Evolutionary conservation across 2,329 filamentous ascomycete species (phyloP), one percentile per base, ranked within the genome.

Genomic region (Sordariomycetes sp.): DNA sequence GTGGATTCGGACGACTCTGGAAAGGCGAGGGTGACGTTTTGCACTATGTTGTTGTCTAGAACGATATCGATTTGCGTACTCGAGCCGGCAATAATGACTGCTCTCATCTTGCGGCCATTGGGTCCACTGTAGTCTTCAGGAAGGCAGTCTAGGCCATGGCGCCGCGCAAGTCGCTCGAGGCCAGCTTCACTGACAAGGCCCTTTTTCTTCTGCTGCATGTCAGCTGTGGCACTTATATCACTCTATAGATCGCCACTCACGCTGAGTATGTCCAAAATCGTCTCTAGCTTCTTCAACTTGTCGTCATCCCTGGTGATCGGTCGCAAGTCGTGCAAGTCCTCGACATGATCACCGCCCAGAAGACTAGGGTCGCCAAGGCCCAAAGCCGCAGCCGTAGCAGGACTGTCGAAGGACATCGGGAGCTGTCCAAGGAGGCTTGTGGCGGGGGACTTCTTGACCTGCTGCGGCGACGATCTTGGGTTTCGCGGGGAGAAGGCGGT

Each of bases 121-220:
- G 59, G 58, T 20, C 63, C 63, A 28, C 57, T 63, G 30, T 64
- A 49, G 19, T 67, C 64, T 44, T 82, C 75, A 61, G 73, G 77
- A 10, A 80, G 56, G 36, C 66, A 69, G 40, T 81, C 78, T 25
- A 83, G 61, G n/a, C 80, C 82, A 35, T 80, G 67, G 35, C 75
- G 68, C 46, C 74, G 72, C 8, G 77, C 80, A 20, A 90, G 60
- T 35, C 82, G 69, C 52, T 83, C 77, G n/a, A 92, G 64, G 3
- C 82, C 82, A 20, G 82, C 76, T 47, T 85, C 80, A 44, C 82
- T 85, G 24, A 90, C 76, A 26, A 78, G 61, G 4, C 81, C 81
- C 41, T 74, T 73, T 45, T 56, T 62, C 37, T 64, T 57, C 52
- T 60, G 21, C 8, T 14, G 12, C 14, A 32, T 18, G 6, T 21